Conservation (phyloP, 768 basidiomycete species). For the Suillus subaureus region DNA sequence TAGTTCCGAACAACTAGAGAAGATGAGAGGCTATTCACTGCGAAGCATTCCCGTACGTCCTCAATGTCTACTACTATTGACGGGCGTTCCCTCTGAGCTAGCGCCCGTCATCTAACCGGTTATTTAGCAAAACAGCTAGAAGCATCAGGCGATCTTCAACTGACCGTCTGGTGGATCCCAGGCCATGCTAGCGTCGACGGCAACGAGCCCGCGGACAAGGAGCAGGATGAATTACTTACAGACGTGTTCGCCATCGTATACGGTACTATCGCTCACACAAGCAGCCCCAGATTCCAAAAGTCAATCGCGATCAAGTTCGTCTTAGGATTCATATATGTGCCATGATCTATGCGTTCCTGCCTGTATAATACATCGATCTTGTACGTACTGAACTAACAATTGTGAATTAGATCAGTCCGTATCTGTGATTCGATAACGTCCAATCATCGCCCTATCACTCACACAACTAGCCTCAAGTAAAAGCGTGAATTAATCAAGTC, state of each 20-base stretch:
- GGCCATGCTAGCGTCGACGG: no score
- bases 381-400: background rate
- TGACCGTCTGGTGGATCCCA: no score
- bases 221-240: background rate
- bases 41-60: no score
- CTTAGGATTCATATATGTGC: slow-evolving; percentile 52
- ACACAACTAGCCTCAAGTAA: background rate
- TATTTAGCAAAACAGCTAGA: no score
- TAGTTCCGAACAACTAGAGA: no score
- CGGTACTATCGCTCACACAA: background rate
- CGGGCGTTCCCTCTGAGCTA: no score
- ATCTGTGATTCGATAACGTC: background rate
- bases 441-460: background rate
- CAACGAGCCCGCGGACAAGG: no score
- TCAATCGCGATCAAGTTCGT: slow-evolving; percentile 90
- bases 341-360: slow-evolving; percentile 40
- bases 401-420: background rate
- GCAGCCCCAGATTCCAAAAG: slow-evolving; percentile 69
- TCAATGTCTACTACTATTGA: background rate
- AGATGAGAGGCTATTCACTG: no score
- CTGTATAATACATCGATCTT: slow-evolving; percentile 37
- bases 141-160: no score
- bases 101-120: no score
- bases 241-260: background rate
- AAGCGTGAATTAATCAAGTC: background rate